Conservation (phyloP, 176 grass and related monocot genomes). For the Aegilops speltoides region DNA sequence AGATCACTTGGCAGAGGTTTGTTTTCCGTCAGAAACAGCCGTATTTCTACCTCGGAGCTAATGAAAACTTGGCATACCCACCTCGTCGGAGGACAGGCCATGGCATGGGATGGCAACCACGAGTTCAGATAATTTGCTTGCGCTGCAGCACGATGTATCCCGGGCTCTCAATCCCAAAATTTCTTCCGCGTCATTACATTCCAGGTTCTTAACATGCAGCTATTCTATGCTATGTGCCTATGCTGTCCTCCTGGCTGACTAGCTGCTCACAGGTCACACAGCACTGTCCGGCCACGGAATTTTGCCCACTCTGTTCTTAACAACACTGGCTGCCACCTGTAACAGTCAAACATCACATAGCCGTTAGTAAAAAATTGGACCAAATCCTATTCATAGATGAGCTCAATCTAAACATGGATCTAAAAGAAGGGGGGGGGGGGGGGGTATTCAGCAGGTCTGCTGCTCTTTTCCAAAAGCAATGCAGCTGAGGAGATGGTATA, state of each 20-base stretch:
- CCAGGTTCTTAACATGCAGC: neutral
- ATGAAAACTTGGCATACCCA: slow-evolving; percentile 6
- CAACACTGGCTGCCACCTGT: slow-evolving; percentile 2
- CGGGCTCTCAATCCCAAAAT: neutral
- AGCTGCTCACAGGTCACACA: slow-evolving; percentile 4
- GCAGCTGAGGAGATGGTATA: neutral
- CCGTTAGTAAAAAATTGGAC: neutral
- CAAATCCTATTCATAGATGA: neutral
- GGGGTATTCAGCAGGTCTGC: neutral
- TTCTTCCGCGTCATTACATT: slow-evolving; percentile 1
- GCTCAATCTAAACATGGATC: neutral
- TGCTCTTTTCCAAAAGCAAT: neutral
- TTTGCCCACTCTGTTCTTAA: slow-evolving; percentile 2
- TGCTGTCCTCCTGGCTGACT: neutral
- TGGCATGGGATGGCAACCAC: too few species aligned
- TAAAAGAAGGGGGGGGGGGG: neutral
- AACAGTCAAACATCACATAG: neutral
- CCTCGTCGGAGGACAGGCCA: too few species aligned
- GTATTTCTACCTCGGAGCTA: slow-evolving; percentile 24
- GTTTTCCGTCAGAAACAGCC: slow-evolving; percentile 24
- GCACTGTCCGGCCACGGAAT: neutral
- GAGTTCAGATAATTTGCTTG: slow-evolving; percentile 9
- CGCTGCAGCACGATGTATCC: neutral
- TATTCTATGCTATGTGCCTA: neutral
- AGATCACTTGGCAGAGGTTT: neutral